A percentile compares a stretch with the other conserved stretches of the same genome.
Evolutionary conservation across 169 alveolate species (phyloP).

Genomic region (Prorocentrum cordatum): DNA sequence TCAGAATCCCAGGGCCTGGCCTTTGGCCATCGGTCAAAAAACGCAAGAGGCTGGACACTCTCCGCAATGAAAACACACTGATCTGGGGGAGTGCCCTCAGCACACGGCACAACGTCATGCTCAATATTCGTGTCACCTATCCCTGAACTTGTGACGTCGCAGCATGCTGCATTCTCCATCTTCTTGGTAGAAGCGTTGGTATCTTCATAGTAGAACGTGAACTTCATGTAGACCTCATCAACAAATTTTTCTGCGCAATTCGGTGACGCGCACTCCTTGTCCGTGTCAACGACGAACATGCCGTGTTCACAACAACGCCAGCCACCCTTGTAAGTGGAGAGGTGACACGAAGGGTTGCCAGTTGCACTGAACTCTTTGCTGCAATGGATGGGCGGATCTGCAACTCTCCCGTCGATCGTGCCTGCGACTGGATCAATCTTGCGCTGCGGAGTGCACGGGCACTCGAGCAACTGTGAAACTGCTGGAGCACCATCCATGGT

Average conservation of each 20-base stretch:
- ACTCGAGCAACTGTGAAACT: slow-evolving; percentile 1
- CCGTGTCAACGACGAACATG: slow-evolving; percentile 42
- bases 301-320: slow-evolving; percentile 66
- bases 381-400: slow-evolving; percentile 44
- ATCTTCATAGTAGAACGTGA: slow-evolving; percentile 50
- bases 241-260: slow-evolving; percentile 5
- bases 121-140: slow-evolving; percentile 35
- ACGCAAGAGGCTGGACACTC: slow-evolving; percentile 37
- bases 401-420: slow-evolving; percentile 20
- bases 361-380: slow-evolving; percentile 24
- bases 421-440: slow-evolving; percentile 36
- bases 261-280: slow-evolving; percentile 48
- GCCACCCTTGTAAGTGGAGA: slow-evolving; percentile 46
- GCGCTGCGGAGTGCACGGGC: slow-evolving; percentile 69
- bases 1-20: slow-evolving; percentile 24
- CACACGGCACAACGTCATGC: slow-evolving; percentile 41
- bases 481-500: neutral
- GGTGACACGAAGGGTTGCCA: slow-evolving; percentile 39
- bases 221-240: slow-evolving; percentile 64
- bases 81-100: slow-evolving; percentile 19
- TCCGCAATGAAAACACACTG: slow-evolving; percentile 18
- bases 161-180: slow-evolving; percentile 40
- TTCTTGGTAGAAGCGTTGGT: neutral
- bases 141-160: slow-evolving; percentile 27
- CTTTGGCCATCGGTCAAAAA: slow-evolving; percentile 6